Base-by-base conservation (phyloP, 2,329 filamentous ascomycete genomes). In the Aspergillus tamarii region DNA sequence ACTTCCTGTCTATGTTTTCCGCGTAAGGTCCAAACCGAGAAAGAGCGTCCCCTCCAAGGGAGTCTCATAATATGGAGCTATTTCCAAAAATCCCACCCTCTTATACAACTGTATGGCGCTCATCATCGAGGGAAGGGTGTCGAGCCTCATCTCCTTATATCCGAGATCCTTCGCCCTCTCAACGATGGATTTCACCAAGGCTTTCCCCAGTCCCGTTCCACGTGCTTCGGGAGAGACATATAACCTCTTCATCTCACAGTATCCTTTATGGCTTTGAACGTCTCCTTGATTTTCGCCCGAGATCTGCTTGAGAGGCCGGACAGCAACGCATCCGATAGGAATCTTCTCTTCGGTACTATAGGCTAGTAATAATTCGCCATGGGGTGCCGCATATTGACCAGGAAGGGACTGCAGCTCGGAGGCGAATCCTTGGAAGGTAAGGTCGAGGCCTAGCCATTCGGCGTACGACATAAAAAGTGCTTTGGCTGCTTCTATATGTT, bases 201-300 rank as follows among this genome's bases (percentile, higher is more conserved):
- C 75, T 57, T 77, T 79, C 1, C 85, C 85, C 1, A 85, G 70
- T 0, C 85, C 84, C 14, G 78, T 67, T 2, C 85, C 83, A 28
- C 86, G 80, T 1, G 81, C 80, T 46, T 76, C 69, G 0, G 83
- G 83, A 2, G 75, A 64, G 10, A 86, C 80, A 67, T 86, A 89
- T 0, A 89, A 76, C 1, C 86, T 79, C 71, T 89, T 89, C 77
- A 88, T 84, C 71, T 89, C 87, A 67, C 82, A 84, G 67, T 64
- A 72, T 23, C 57, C 16, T 63, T 61, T 11, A 52, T 56, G 46
- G 50, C 77, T 3, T 77, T 73, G 2, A 52, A 36, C 8, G 10
- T 14, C 43, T 23, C 34, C 16, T 7, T n/a, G 30, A 8, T 43
- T 19, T 14, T 28, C n/a, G 4, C 45, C 8, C 5, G 32, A 16